phyloP scores from a whole-genome alignment of 208 protist species.

The Phytomonas sp. region DNA sequence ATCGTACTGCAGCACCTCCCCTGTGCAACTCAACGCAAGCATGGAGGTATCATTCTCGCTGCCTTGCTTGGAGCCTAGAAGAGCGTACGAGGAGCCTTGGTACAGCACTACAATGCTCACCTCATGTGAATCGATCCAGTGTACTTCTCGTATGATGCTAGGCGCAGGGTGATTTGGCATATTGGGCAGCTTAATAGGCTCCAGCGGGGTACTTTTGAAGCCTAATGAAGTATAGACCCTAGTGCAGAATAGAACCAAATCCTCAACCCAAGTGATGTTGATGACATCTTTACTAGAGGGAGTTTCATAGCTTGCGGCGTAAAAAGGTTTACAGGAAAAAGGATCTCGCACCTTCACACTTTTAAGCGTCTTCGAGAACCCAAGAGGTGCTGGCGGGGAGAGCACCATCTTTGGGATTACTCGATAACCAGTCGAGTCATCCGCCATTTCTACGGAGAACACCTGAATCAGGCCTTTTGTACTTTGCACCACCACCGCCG shows the following conservation, averaged over 20 bases:
- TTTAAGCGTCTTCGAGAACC: background rate
- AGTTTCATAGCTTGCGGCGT: background rate
- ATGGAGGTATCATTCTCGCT: background rate
- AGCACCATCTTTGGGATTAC: background rate
- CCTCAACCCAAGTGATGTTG: background rate
- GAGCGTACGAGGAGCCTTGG: background rate
- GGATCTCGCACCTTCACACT: background rate
- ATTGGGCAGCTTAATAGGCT: background rate
- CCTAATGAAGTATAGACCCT: background rate
- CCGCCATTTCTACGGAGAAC: background rate
- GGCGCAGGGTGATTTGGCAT: background rate
- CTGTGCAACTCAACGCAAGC: background rate
- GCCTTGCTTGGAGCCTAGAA: background rate
- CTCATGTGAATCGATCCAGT: background rate
- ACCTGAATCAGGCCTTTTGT: background rate
- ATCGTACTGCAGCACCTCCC: background rate
- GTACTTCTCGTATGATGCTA: background rate
- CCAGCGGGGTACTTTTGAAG: background rate
- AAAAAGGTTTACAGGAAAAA: background rate
- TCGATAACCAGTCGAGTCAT: background rate
- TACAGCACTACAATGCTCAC: background rate
- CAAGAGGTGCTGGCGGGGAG: background rate
- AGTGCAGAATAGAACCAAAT: background rate
- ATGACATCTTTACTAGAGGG: background rate
- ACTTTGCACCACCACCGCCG: conserved; percentile 2